Evolutionary conservation across 129 eudicot species (phyloP).

Genomic region (Erigeron canadensis): DNA sequence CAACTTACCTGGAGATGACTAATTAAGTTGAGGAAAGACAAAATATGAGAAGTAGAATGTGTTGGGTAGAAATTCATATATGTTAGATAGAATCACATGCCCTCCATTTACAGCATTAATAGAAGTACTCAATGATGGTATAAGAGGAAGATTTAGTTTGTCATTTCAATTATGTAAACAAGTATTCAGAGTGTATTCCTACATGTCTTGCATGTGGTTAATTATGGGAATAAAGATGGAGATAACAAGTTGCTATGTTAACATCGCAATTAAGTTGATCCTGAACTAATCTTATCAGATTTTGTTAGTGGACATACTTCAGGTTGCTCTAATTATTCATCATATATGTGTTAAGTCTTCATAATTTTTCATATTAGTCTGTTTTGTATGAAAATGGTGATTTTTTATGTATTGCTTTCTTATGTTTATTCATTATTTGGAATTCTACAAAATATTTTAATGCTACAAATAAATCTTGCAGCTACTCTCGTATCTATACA

Average conservation of each 20-base stretch:
- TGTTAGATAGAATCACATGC: not conserved
- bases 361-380: not conserved
- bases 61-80: not conserved
- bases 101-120: not conserved
- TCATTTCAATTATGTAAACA: not conserved
- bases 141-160: slow-evolving; percentile 1
- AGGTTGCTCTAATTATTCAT: slow-evolving; percentile 3
- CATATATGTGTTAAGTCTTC: slow-evolving; percentile 5
- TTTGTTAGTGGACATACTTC: not conserved
- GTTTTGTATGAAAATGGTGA: not conserved
- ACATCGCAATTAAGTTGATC: slow-evolving; percentile 13
- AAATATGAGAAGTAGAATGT: not conserved
- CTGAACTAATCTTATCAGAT: slow-evolving; percentile 4
- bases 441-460: slow-evolving; percentile 15
- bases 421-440: slow-evolving; percentile 11
- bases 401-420: not conserved
- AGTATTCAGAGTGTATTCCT: slow-evolving; percentile 15
- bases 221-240: slow-evolving; percentile 11
- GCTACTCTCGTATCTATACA: slow-evolving; percentile 73
- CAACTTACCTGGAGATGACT: not conserved
- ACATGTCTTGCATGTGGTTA: slow-evolving; percentile 19
- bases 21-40: not conserved
- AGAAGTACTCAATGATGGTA: slow-evolving; percentile 11
- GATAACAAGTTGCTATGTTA: slow-evolving; percentile 4
- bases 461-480: slow-evolving; percentile 33